Conservation (phyloP, 441 rosid species). For the Jatropha multifida region DNA sequence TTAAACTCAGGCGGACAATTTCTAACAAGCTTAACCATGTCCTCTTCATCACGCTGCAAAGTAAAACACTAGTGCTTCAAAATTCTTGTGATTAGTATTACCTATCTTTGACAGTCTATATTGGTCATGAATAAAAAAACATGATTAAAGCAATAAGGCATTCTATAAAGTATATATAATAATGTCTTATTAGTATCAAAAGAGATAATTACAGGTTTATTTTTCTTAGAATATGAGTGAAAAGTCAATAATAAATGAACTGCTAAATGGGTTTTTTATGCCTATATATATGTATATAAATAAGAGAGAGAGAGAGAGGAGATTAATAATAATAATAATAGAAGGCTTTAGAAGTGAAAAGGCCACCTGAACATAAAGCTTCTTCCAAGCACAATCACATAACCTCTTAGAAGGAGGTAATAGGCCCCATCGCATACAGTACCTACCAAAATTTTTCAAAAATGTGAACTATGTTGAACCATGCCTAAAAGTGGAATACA, state of each 20-base stretch:
- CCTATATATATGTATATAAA: too few relatives aligned
- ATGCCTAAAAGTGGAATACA: not conserved
- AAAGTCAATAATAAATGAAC: not conserved
- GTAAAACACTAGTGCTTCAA: constrained; percentile 12
- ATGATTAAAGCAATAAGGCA: not conserved
- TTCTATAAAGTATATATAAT: not conserved
- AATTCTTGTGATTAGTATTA: not conserved
- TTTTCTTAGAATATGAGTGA: not conserved
- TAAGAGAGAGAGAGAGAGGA: not conserved
- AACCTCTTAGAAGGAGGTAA: constrained; percentile 54
- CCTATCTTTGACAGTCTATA: not conserved
- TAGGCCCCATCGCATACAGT: constrained; percentile 84
- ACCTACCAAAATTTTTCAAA: constrained; percentile 37
- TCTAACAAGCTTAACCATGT: constrained; percentile 70
- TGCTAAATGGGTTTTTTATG: not conserved
- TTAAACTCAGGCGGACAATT: constrained; percentile 75
- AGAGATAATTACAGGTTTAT: not conserved
- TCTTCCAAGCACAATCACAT: constrained; percentile 84
- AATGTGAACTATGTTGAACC: not conserved
- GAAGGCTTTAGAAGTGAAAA: constrained; percentile 8
- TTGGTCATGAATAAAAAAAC: not conserved
- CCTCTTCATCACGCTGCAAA: constrained; percentile 85
- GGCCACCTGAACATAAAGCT: constrained; percentile 78
- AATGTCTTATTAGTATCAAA: not conserved
- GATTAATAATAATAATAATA: not conserved